Conservation (phyloP, 1,284 basidiomycete genomes). For the Boletus sp. region DNA sequence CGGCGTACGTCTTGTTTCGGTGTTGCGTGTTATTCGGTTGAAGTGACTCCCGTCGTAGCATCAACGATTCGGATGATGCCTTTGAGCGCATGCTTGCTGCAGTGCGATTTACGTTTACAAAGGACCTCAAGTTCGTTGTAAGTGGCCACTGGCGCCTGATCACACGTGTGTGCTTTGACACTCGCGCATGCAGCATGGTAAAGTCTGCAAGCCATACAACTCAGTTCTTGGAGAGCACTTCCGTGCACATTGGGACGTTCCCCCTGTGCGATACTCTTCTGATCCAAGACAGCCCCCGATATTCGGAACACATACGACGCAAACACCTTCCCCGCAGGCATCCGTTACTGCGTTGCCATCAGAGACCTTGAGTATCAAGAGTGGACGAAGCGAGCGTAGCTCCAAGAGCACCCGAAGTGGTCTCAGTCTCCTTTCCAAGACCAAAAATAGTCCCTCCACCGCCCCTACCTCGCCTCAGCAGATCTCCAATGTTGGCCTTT, state of each 20-base stretch:
- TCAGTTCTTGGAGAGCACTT: slow-evolving; percentile 92
- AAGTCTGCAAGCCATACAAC: slow-evolving; percentile 95
- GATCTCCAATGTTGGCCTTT: slow-evolving; percentile 38
- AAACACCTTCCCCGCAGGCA: slow-evolving; percentile 27
- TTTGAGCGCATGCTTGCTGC: slow-evolving; percentile 92
- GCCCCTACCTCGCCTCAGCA: slow-evolving; percentile 54
- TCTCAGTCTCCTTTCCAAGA: slow-evolving; percentile 49
- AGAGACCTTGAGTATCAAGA: slow-evolving; percentile 56
- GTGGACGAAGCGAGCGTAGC: slow-evolving; percentile 43
- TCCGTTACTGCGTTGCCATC: slow-evolving; percentile 28
- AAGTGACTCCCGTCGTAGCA: slow-evolving; percentile 39
- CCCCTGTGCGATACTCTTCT: slow-evolving; percentile 54
- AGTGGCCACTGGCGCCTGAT: slow-evolving; percentile 30
- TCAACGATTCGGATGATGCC: slow-evolving; percentile 87
- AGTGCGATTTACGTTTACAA: slow-evolving; percentile 85
- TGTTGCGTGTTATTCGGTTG: slow-evolving; percentile 3
- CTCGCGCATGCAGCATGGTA: slow-evolving; percentile 58
- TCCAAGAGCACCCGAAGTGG: slow-evolving; percentile 55
- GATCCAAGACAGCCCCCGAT: slow-evolving; percentile 47
- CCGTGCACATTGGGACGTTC: slow-evolving; percentile 79
- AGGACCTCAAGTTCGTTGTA: slow-evolving; percentile 93
- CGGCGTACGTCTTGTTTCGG: slow-evolving; percentile 56
- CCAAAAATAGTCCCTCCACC: slow-evolving; percentile 49
- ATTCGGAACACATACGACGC: slow-evolving; percentile 42
- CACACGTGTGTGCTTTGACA: slow-evolving; percentile 1